Percentiles rank a stretch among this genome's conserved stretches.
Evolutionary conservation across 768 basidiomycete species (phyloP).

Genomic region (Amanita polypyramis): DNA sequence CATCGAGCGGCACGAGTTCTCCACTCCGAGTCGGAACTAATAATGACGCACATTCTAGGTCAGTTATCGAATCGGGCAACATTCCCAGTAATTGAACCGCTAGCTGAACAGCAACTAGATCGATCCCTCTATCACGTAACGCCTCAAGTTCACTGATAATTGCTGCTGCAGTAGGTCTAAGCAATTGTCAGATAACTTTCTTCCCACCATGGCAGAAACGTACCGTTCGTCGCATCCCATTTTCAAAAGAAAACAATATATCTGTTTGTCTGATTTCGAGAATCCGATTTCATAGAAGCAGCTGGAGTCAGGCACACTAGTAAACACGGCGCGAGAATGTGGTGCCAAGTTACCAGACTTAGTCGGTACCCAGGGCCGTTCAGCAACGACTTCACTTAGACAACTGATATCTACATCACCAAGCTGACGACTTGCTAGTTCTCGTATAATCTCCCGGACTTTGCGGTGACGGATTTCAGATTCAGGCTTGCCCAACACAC

Average conservation of each 20-base stretch:
- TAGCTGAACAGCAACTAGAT: slow-evolving; percentile 11
- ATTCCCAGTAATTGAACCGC: slow-evolving; percentile 21
- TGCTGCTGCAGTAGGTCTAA: slow-evolving; percentile 21
- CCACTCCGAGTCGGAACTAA: slow-evolving; percentile 24
- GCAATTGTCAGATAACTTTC: neutral
- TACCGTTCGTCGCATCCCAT: slow-evolving; percentile 32
- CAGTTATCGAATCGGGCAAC: slow-evolving; percentile 15
- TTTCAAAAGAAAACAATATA: slow-evolving; percentile 15
- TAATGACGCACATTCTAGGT: slow-evolving; percentile 16
- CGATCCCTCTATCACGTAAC: slow-evolving; percentile 9
- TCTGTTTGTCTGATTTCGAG: slow-evolving; percentile 11
- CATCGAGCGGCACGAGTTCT: slow-evolving; percentile 17
- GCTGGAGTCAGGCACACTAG: neutral
- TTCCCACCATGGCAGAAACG: neutral
- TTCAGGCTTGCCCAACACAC: slow-evolving; percentile 11
- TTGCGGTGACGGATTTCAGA: slow-evolving; percentile 9
- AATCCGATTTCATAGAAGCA: slow-evolving; percentile 19
- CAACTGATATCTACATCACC: slow-evolving; percentile 10
- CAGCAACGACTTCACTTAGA: slow-evolving; percentile 12
- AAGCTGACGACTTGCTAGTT: slow-evolving; percentile 18
- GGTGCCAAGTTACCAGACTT: neutral
- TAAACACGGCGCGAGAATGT: slow-evolving; percentile 4
- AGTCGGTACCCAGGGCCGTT: slow-evolving; percentile 24
- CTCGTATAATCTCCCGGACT: slow-evolving; percentile 19
- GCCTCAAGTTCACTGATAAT: slow-evolving; percentile 18